These are phyloP conservation scores for Setaria viridis DNA, from an alignment of 202 grass and related monocot species.

Conservation along the genomic window DNA sequence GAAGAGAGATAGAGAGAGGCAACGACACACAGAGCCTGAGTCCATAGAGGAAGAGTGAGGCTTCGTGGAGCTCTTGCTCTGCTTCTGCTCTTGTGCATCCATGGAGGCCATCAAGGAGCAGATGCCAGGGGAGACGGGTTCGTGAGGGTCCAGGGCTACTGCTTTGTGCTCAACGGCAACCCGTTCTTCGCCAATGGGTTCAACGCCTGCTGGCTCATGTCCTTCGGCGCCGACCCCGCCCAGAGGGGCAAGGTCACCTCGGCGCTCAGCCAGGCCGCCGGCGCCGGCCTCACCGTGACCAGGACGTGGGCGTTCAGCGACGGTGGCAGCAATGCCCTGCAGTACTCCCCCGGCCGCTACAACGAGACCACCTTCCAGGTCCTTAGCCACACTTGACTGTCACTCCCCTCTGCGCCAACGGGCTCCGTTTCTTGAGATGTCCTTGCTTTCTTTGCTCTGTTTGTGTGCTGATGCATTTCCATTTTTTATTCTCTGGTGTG, in stretches of 20 bases:
- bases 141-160: constrained; percentile 65
- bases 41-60: constrained; percentile 25
- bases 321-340: constrained; percentile 59
- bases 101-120: constrained; percentile 10
- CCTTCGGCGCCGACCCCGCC: constrained; percentile 62
- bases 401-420: not conserved
- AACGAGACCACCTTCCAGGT: constrained; percentile 89
- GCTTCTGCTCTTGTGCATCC: constrained; percentile 51
- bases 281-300: constrained; percentile 68
- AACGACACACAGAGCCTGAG: not conserved
- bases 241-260: constrained; percentile 68
- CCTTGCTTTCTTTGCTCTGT: not conserved
- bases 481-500: not conserved
- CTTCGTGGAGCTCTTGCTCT: constrained; percentile 46
- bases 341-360: constrained; percentile 76
- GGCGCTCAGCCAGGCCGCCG: constrained; percentile 59
- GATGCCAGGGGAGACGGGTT: constrained; percentile 52
- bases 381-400: not conserved
- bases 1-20: not conserved
- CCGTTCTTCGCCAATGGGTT: constrained; percentile 93
- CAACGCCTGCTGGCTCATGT: constrained; percentile 98
- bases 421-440: not conserved
- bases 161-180: constrained; percentile 76
- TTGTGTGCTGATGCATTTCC: not conserved
- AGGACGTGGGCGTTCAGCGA: constrained; percentile 93